Evolutionary conservation across 1,139 yeast species (phyloP), one percentile per base, ranked within the genome.

Genomic region (Hansenula lynferdii): DNA sequence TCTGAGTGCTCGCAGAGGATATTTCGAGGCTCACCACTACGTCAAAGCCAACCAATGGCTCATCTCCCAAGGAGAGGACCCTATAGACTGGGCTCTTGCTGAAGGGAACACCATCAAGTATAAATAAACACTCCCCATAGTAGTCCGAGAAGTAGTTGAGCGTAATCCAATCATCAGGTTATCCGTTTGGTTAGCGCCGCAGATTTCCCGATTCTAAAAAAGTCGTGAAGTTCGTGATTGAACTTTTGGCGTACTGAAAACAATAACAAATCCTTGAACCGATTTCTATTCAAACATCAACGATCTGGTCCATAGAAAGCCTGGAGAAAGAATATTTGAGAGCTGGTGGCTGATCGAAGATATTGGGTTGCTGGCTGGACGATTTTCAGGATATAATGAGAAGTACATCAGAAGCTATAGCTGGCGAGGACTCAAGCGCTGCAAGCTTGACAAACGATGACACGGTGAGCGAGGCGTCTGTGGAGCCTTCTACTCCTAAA

Each of bases 1-100:
- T 1, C 65, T 92, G 40, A 84, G 95, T 47, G 98, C 98, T 0
- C 68, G 78, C 20, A 67, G 95, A 37, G 94, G 94, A 0, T 87
- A 82, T 57, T 86, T 87, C 50, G 75, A 77, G 5, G 77, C 82
- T 54, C 63, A 67, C 21, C 95, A 85, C 49, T 87, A 86, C 59
- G 62, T 59, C 30, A 70, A 71, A 51, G 76, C 89, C 37, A 87
- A 87, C 53, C 72, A 72, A 8, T 86, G 95, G 92, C 65, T 87
- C 6, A 43, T 44, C n/a, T 64, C 63, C 16, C 53, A 56, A 15
- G 58, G 64, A 6, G 59, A 61, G 0, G 62, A 64, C 3, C 56
- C 63, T 2, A 76, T 87, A 8, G 79, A 85, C 53, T 87, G 96
- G 96, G 36, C 46, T 2, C 18, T 49, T 12, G 34, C 25, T 16